A percentile compares a stretch with the other conserved stretches of the same genome.
Evolutionary conservation across 2,329 filamentous ascomycete genomes (phyloP).

Genomic region (Botrytis hyacinthi): DNA sequence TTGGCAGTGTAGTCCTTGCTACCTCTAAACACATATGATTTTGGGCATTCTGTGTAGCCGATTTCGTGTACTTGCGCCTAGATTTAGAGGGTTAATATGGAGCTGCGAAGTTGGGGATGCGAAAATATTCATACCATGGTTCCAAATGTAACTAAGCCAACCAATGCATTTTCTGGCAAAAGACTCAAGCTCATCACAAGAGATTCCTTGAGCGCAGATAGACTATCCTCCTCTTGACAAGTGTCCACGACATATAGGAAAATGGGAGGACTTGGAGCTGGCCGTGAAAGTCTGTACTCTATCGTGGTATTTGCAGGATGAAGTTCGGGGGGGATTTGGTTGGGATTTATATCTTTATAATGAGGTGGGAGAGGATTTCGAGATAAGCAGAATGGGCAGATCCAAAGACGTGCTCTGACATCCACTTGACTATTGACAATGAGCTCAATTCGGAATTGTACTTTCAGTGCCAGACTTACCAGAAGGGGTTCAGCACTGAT

Average conservation of each 20-base stretch:
- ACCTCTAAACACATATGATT: conserved; percentile 96
- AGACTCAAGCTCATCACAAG: conserved; percentile 82
- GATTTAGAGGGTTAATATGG: conserved; percentile 4
- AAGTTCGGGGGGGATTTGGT: conserved; percentile 78
- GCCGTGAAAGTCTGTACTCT: conserved; percentile 77
- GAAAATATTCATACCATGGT: conserved; percentile 71
- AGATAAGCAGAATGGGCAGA: conserved; percentile 84
- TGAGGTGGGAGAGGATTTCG: conserved; percentile 79
- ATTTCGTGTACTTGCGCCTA: conserved; percentile 96
- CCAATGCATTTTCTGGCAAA: conserved; percentile 76
- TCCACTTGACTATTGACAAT: conserved; percentile 66
- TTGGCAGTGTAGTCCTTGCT: conserved; percentile 98
- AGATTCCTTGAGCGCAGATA: conserved; percentile 80
- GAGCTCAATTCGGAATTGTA: conserved; percentile 27
- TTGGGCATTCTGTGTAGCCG: conserved; percentile 95
- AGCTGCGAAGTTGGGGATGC: neutral
- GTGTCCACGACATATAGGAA: conserved; percentile 87
- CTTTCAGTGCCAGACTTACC: conserved; percentile 54
- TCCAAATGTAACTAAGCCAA: conserved; percentile 82
- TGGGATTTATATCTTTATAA: conserved; percentile 86
- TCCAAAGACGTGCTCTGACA: conserved; percentile 80
- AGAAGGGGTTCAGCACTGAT: conserved; percentile 95
- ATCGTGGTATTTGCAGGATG: conserved; percentile 85
- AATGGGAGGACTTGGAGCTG: conserved; percentile 81
- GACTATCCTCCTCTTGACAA: conserved; percentile 83